Percentiles rank a stretch among this genome's conserved stretches.
Evolutionary conservation across 169 alveolate species (phyloP).

Genomic region (Plasmodium berghei): DNA sequence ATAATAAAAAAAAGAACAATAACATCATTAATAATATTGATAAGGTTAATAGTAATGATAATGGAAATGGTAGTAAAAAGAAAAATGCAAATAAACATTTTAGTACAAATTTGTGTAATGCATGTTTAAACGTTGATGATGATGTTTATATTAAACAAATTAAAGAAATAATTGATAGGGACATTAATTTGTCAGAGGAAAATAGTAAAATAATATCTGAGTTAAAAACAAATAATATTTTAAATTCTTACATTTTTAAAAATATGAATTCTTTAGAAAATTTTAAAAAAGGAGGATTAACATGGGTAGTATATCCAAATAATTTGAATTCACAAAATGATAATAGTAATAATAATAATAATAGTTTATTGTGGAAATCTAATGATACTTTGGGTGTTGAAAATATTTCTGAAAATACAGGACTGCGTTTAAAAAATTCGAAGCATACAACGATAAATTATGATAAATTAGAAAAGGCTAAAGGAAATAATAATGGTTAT

Average conservation of each 20-base stretch:
- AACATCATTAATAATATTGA: background rate
- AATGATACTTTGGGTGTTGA: background rate
- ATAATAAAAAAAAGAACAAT: background rate
- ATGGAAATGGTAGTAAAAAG: slow-evolving; percentile 12
- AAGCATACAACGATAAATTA: slow-evolving; percentile 5
- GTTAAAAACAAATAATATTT: background rate
- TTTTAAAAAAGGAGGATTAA: slow-evolving; percentile 83
- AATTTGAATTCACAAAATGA: no score
- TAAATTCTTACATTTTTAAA: slow-evolving; percentile 23
- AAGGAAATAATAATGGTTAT: background rate
- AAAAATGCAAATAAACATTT: slow-evolving; percentile 37
- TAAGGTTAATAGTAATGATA: background rate
- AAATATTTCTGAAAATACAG: background rate
- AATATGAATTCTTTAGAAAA: slow-evolving; percentile 24
- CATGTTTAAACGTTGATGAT: slow-evolving; percentile 60
- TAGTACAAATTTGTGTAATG: slow-evolving; percentile 50
- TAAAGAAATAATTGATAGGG: slow-evolving; percentile 54
- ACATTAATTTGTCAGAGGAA: slow-evolving; percentile 25
- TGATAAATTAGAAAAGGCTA: slow-evolving; percentile 22
- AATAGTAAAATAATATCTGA: slow-evolving; percentile 12
- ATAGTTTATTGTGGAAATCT: background rate
- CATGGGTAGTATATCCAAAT: slow-evolving; percentile 79
- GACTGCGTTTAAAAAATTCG: background rate
- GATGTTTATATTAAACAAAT: slow-evolving; percentile 56
- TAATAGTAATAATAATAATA: background rate